Evolutionary conservation across 2,329 filamentous ascomycete species (phyloP), one percentile per base, ranked within the genome.

Genomic region (Penicillium expansum): DNA sequence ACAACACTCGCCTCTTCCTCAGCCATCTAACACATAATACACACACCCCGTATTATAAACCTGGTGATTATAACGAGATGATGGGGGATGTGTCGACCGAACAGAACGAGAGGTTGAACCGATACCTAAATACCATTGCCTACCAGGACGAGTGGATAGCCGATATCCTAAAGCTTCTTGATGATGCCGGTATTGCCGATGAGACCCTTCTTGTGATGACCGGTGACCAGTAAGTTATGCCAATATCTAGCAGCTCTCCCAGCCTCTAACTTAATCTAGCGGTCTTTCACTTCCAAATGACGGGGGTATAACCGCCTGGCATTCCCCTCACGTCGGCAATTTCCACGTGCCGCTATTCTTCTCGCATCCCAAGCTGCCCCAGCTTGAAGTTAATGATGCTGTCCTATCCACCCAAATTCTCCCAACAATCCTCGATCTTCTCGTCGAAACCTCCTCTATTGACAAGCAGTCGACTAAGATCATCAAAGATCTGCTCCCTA

Each of bases 341-440:
- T 68, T 69, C 62, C 67, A 67, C 30, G 66, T 69, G 4, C 67
- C 67, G 5, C 57, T 69, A 13, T 53, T 67, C 24, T 57, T 65
- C 22, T 57, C 67, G 18, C 66, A 69, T 53, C 67, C 67, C 7
- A 59, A 65, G 29, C 52, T 69, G 1, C 67, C 67, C 0, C 38
- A 56, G 1, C 60, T 69, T n/a, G 55, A 62, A 37, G 48, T 69
- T 43, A 61, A 60, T 29, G 54, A 59, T 27, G 58, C 67, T 8
- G 62, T 67, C 10, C 58, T 57, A 5, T 65, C 65, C 1, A 57
- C 62, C 5, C 74, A 76, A 47, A 77, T 80, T 51, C 59, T 80
- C 2, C 78, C 78, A 2, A 80, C 77, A 1, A 72, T 80, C 47
- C 74, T 80, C 13, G 78, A 80, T 59, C 72, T 80, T 1, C 70